Percentiles rank a stretch among this genome's conserved stretches.
Conservation (phyloP, 768 basidiomycete genomes). For the Lactifluus pinguis region DNA sequence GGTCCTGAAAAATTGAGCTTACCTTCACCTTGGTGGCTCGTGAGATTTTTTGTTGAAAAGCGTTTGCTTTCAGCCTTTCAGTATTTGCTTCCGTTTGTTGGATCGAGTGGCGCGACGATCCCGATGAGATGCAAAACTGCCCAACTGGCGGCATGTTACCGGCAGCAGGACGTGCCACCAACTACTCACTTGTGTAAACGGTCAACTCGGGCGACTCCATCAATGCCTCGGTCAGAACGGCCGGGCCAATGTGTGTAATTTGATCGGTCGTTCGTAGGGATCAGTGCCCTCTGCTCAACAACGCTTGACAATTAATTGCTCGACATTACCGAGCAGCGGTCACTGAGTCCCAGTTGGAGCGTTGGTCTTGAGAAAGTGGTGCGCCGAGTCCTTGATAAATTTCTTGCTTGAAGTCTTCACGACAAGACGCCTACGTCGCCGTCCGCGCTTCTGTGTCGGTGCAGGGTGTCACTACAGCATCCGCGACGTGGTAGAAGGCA, state of each 20-base stretch:
- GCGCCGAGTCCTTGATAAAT: not conserved
- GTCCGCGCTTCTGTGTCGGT: not conserved
- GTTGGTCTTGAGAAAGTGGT: not conserved
- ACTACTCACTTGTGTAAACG: not conserved
- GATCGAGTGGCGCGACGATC: conserved; percentile 7
- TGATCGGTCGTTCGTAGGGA: not conserved
- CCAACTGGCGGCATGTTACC: no score
- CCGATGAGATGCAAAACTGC: not conserved
- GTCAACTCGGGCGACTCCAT: not conserved
- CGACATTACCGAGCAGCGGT: no score
- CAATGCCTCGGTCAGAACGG: not conserved
- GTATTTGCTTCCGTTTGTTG: conserved; percentile 13
- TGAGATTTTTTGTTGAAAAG: not conserved
- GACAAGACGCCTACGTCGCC: not conserved
- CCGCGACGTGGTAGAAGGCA: not conserved
- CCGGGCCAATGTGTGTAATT: not conserved
- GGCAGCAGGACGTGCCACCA: not conserved
- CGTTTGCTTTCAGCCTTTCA: not conserved
- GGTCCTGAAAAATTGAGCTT: not conserved
- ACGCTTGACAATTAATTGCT: not conserved
- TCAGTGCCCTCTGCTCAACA: not conserved
- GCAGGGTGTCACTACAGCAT: not conserved
- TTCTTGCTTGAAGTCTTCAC: not conserved
- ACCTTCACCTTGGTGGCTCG: not conserved
- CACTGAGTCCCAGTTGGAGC: not conserved